Evolutionary conservation across 1,284 basidiomycete genomes (phyloP).

Genomic region (Chondrostereum purpureum): DNA sequence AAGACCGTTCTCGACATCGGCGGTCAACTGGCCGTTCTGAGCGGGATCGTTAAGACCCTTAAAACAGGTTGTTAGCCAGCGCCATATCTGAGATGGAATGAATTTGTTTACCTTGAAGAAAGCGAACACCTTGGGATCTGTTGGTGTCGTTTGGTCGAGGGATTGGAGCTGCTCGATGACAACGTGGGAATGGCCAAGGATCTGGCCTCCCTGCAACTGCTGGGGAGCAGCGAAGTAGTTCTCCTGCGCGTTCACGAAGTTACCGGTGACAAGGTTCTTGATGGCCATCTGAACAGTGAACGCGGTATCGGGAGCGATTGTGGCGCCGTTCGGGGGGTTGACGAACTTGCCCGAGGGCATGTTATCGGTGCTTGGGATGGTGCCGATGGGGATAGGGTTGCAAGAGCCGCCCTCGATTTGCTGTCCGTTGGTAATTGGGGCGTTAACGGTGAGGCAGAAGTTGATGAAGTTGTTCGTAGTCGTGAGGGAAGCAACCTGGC

Average conservation of each 20-base stretch:
- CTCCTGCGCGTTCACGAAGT: constrained; percentile 41
- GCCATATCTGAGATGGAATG: constrained; percentile 31
- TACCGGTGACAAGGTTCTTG: constrained; percentile 33
- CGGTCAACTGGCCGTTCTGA: constrained; percentile 43
- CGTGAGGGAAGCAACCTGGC: constrained; percentile 22
- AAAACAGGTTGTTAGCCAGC: constrained; percentile 29
- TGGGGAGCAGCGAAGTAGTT: constrained; percentile 56
- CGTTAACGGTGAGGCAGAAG: constrained; percentile 19
- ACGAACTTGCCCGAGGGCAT: constrained; percentile 42
- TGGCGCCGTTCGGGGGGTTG: constrained; percentile 34
- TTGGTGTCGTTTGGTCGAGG: constrained; percentile 45
- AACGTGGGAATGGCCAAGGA: constrained; percentile 60
- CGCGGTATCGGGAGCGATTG: constrained; percentile 33
- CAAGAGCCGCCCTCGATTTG: constrained; percentile 40
- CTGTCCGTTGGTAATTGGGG: constrained; percentile 28
- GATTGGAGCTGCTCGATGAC: constrained; percentile 53
- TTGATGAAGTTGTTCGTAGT: constrained; percentile 51
- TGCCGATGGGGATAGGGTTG: constrained; percentile 40
- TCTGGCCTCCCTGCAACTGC: constrained; percentile 51
- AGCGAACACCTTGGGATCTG: constrained; percentile 51
- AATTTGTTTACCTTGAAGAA: constrained; percentile 70
- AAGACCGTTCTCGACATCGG: constrained; percentile 39
- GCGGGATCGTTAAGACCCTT: constrained; percentile 27
- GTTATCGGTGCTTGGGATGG: constrained; percentile 28
- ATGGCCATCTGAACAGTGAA: constrained; percentile 47